These are phyloP conservation scores for Solanum chmielewskii DNA, from an alignment of 257 asterid species.

Conservation along the genomic window DNA sequence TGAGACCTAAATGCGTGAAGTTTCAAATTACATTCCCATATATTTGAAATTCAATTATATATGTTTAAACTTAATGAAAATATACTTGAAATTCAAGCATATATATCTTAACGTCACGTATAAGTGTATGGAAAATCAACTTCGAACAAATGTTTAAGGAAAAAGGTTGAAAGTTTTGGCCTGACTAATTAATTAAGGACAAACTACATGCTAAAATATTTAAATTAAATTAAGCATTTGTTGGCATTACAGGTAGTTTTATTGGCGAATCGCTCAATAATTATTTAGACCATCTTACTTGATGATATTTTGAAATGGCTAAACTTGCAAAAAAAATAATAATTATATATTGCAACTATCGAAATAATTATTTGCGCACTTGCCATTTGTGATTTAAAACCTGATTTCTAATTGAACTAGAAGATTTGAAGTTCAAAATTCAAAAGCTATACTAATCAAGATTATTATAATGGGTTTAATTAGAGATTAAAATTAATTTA, in stretches of 20 bases:
- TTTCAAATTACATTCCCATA: background rate
- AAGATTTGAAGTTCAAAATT: background rate
- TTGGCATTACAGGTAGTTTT: no score
- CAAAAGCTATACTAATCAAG: no score
- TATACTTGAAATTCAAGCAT: background rate
- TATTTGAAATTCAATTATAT: background rate
- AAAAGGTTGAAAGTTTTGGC: background rate
- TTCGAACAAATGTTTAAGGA: background rate
- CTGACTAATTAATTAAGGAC: background rate
- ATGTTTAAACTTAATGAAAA: background rate
- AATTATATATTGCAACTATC: background rate
- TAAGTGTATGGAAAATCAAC: background rate
- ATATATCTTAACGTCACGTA: background rate
- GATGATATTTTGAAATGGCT: background rate
- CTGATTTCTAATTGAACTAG: background rate
- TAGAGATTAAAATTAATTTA: no score
- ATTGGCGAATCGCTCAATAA: no score
- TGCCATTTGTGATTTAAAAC: background rate
- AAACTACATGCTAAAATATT: background rate
- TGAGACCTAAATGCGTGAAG: background rate
- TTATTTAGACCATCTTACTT: no score
- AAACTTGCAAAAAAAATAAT: background rate
- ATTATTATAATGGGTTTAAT: no score
- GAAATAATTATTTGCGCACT: background rate
- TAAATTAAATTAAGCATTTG: background rate